These are phyloP conservation scores for Eucalyptus curtisii DNA, from an alignment of 345 rosid species.

Conservation along the genomic window DNA sequence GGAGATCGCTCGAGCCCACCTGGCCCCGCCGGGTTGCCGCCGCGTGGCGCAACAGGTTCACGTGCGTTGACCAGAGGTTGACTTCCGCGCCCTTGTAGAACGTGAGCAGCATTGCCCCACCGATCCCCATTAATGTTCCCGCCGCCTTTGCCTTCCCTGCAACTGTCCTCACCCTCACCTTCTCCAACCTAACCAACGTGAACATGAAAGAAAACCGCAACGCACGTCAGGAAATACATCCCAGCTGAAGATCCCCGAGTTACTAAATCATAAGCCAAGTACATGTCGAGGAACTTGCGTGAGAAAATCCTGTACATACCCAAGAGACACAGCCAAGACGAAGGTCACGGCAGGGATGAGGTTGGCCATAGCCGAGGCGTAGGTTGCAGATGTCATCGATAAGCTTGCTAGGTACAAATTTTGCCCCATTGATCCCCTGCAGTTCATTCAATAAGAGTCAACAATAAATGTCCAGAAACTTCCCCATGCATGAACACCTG, in stretches of 20 bases:
- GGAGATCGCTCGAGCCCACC: not conserved
- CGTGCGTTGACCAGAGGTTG: constrained; percentile 10
- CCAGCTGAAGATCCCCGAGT: not conserved
- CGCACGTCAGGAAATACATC: not conserved
- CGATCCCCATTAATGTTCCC: constrained; percentile 37
- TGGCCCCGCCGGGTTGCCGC: not conserved
- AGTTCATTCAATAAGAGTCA: not conserved
- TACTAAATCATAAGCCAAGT: not conserved
- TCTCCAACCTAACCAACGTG: constrained; percentile 20
- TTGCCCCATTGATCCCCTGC: not conserved
- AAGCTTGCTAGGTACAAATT: not conserved
- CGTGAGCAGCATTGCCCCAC: constrained; percentile 48
- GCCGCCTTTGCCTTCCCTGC: constrained; percentile 36
- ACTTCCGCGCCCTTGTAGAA: constrained; percentile 39
- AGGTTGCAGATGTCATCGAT: not conserved
- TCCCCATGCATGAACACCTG: not conserved
- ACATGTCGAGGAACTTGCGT: not conserved
- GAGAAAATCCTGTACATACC: not conserved
- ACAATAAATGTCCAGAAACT: not conserved
- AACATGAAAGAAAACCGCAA: not conserved
- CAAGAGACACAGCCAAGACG: not conserved
- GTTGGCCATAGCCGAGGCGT: not conserved
- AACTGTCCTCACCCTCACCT: constrained; percentile 1
- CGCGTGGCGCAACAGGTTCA: not conserved
- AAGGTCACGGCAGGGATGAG: not conserved